Base-by-base conservation (phyloP, 805 yeast genomes). In the Zygosaccharomyces rouxii region DNA sequence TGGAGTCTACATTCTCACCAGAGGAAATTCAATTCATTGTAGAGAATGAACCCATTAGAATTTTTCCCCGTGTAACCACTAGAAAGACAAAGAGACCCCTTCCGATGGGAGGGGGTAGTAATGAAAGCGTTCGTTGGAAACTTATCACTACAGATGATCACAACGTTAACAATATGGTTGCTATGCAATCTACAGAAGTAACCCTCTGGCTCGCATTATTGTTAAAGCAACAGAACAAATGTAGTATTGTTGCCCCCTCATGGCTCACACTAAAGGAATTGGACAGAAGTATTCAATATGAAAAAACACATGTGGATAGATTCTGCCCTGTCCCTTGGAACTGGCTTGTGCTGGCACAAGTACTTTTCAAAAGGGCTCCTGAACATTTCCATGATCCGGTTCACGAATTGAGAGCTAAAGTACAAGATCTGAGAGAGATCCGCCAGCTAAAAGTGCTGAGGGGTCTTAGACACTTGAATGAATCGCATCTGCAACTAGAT, bases 121-220 rank as follows among this genome's bases (percentile, higher is more conserved):
- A 43, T 28, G 37, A 40, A 29, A 10, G 33, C n/a, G 26, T 23
- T 16, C 46, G 46, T 26, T 44, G 47, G 44, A 42, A 54, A 13
- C 58, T 63, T 33, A 62, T 67, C 2, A 65, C 79, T 67, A 71
- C 77, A 23, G 71, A 70, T 37, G 64, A 59, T 23, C 40, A 46
- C 14, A 54, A 55, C 5, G 44, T 67, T 40, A 64, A 62, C 44
- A 64, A 63, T 46, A 56, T 67, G 63, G 62, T 64, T 39, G 88
- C 95, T 0, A 75, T 86, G 77, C 77, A 84, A 51, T 74, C 90
- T 45, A 77, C 76, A 16, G 72, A 77, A 41, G 81, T 94, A 0
- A 95, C 97, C 0, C 54, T 92, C 1, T 94, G 98, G 98, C 71
- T 87, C 18, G 98, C 97, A 0, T 63, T 90, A 6, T 70, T 90